Evolutionary conservation across 305 asterid species (phyloP).

Genomic region (Salvia sclarea): DNA sequence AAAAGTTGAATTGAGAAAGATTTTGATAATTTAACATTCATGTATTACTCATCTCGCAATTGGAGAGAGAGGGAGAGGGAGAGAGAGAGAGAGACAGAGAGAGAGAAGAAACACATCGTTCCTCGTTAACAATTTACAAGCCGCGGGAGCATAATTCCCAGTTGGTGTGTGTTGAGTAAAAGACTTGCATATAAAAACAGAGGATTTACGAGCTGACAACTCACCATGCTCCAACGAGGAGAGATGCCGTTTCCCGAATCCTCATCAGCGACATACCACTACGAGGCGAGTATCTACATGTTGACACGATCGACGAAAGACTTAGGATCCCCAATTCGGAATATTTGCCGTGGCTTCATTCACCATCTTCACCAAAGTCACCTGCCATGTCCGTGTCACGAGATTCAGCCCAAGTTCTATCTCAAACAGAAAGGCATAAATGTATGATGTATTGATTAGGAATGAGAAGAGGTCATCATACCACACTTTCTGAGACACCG

Average conservation of each 20-base stretch:
- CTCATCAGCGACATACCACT: not conserved
- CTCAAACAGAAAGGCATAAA: not conserved
- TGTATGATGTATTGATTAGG: constrained; percentile 10
- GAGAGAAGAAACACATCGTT: not conserved
- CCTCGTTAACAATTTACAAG: constrained; percentile 27
- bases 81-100: too few relatives aligned
- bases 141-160: not conserved
- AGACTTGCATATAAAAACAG: not conserved
- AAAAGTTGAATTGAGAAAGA: not conserved
- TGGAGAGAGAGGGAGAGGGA: not conserved
- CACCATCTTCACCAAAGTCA: constrained; percentile 93
- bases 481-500: constrained; percentile 95
- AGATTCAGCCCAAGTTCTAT: not conserved
- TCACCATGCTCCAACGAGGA: not conserved
- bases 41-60: not conserved
- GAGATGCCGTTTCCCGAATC: not conserved
- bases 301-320: not conserved
- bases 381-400: constrained; percentile 54
- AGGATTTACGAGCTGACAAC: not conserved
- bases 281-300: constrained; percentile 7
- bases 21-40: not conserved
- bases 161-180: constrained; percentile 4
- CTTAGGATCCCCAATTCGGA: constrained; percentile 87
- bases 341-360: constrained; percentile 87
- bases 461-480: constrained; percentile 34